Base-by-base conservation (phyloP, 441 rosid species). In the Populus hybrid region DNA sequence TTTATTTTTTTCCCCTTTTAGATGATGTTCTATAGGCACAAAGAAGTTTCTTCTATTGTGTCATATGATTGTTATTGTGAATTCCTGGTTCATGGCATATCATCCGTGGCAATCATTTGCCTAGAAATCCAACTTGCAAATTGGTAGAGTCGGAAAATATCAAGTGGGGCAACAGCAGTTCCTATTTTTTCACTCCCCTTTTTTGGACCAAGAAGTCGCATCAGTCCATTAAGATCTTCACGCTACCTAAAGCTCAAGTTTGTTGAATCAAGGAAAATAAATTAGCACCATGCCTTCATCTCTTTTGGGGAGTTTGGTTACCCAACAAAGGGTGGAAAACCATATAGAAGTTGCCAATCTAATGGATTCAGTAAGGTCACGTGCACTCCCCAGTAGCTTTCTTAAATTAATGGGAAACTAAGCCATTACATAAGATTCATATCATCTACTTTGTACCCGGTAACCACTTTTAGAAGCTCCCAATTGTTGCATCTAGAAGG, bases 121-220 rank as follows among this genome's bases (percentile, higher is more conserved):
- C 18, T n/a, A 21, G 57, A 70, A 38, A 70, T n/a, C 57, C 30
- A 35, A 69, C 28, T 23, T 40, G 73, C 30, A 24, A 70, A 42
- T 70, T 59, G n/a, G 14, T 3, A 3, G 6, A 20, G 7, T 34
- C 24, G 16, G 64, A 59, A 36, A 14, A 38, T 12, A 73, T 12
- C 30, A 30, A n/a, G 64, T 0, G 64, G 64, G n/a, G n/a, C 10
- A 7, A n/a, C 24, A 59, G 23, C 24, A n/a, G 24, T 59, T 59
- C 64, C 64, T 20, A 59, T n/a, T n/a, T 20, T 57, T 59, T 8
- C 16, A n/a, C 9, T 50, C 24, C 24, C 66, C 3, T 36, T 4
- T 53, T 53, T 12, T 53, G 75, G 75, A 72, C 14, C n/a, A 72
- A 72, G 36, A 72, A 46, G 66, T 28, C 18, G 38, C 64, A 59